These are phyloP conservation scores for Populus hybrid DNA, from an alignment of 441 rosid species.

Conservation along the genomic window DNA sequence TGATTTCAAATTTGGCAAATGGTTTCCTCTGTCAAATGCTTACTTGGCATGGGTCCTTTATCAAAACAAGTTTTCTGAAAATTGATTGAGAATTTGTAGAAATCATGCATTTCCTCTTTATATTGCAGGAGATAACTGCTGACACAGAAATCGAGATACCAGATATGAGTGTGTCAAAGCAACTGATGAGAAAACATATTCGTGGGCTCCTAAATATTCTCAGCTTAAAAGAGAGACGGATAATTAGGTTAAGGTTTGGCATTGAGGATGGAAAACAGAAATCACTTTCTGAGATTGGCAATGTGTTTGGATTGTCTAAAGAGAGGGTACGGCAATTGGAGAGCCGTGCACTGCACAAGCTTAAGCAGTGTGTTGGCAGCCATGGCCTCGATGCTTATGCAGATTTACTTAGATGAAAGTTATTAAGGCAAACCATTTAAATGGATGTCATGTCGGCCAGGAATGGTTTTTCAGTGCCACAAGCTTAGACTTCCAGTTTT, in stretches of 20 bases:
- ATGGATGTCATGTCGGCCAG: not conserved
- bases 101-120: not conserved
- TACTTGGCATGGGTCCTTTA: not conserved
- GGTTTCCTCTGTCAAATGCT: not conserved
- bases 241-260: conserved; percentile 75
- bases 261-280: conserved; percentile 59
- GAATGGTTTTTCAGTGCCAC: not conserved
- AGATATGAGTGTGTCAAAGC: conserved; percentile 49
- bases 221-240: conserved; percentile 62
- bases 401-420: conserved; percentile 42
- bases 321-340: conserved; percentile 84
- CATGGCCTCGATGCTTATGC: conserved; percentile 62
- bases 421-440: not conserved
- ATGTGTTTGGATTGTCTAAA: conserved; percentile 56
- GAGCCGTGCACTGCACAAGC: conserved; percentile 69
- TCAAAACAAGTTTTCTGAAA: not conserved
- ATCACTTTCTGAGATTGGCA: conserved; percentile 69
- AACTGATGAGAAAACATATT: conserved; percentile 69
- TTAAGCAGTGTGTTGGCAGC: conserved; percentile 53
- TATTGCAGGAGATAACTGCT: conserved; percentile 67
- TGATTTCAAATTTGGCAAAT: not conserved
- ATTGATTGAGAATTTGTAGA: not conserved
- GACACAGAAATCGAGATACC: conserved; percentile 66
- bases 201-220: conserved; percentile 55
- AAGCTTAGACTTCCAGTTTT: not conserved